A percentile compares a stretch with the other conserved stretches of the same genome.
Conservation (phyloP, 306 rosid species). For the Sechiopsis laciniata region DNA sequence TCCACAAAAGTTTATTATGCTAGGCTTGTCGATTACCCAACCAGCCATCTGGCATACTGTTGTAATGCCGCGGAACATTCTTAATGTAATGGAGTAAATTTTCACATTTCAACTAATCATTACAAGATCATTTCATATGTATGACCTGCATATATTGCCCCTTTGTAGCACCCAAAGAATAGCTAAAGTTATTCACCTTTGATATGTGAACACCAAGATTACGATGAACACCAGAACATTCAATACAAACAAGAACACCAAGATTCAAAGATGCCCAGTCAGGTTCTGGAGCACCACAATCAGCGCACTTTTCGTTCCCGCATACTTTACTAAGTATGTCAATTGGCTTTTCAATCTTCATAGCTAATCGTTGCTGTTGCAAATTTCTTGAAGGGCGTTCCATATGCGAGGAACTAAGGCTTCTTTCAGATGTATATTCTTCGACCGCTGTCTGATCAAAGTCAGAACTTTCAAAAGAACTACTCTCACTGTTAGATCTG, state of each 20-base stretch:
- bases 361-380: conserved; percentile 66
- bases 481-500: conserved; percentile 94
- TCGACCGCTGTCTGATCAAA: conserved; percentile 75
- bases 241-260: conserved; percentile 97
- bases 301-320: conserved; percentile 96
- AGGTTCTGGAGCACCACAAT: conserved; percentile 95
- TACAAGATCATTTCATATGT: not conserved
- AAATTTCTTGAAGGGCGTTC: conserved; percentile 73
- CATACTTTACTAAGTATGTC: conserved; percentile 74
- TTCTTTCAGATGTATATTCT: conserved; percentile 71
- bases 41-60: not conserved
- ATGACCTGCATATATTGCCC: not conserved
- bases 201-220: conserved; percentile 99
- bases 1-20: not conserved
- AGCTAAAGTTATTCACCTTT: conserved; percentile 48
- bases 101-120: not conserved
- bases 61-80: not conserved
- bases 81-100: not conserved
- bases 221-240: conserved; percentile 99
- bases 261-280: conserved; percentile 99
- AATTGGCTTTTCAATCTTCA: conserved; percentile 86
- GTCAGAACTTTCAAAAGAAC: conserved; percentile 97
- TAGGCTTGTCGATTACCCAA: not conserved
- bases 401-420: conserved; percentile 38
- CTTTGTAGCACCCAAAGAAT: not conserved